These are phyloP conservation scores for Yamadazyma sp. DNA, from an alignment of 1,139 yeast species.

Conservation along the genomic window DNA sequence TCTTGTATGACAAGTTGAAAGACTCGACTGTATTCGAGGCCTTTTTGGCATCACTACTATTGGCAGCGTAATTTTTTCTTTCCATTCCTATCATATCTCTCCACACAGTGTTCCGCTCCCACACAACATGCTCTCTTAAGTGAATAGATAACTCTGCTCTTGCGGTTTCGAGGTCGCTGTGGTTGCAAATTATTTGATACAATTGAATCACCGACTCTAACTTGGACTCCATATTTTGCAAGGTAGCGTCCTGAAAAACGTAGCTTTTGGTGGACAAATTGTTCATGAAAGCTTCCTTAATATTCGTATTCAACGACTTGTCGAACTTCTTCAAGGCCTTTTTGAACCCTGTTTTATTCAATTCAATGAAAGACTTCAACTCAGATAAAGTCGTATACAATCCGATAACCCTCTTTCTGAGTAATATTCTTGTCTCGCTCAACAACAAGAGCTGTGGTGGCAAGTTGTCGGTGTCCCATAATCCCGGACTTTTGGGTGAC, in stretches of 20 bases:
- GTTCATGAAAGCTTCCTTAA: constrained; percentile 38
- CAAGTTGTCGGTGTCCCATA: constrained; percentile 31
- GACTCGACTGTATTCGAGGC: constrained; percentile 15
- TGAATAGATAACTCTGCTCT: constrained; percentile 56
- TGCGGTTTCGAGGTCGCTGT: constrained; percentile 42
- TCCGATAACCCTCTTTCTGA: constrained; percentile 57
- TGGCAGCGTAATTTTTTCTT: constrained; percentile 53
- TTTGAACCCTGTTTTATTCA: constrained; percentile 66
- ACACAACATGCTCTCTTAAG: constrained; percentile 69
- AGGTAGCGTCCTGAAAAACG: constrained; percentile 40
- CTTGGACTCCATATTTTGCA: constrained; percentile 44
- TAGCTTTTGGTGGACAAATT: constrained; percentile 33
- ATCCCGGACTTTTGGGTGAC: constrained; percentile 36
- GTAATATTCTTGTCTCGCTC: constrained; percentile 48
- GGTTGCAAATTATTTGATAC: constrained; percentile 45
- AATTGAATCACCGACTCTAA: constrained; percentile 35
- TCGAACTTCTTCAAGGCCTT: constrained; percentile 72
- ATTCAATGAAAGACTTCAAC: constrained; percentile 62
- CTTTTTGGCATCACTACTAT: constrained; percentile 13
- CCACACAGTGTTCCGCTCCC: constrained; percentile 97
- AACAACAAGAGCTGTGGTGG: constrained; percentile 44
- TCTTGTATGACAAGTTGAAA: constrained; percentile 39
- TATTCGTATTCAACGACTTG: constrained; percentile 50
- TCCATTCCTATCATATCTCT: constrained; percentile 90
- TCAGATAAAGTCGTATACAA: constrained; percentile 62